Base-by-base conservation (phyloP, 768 basidiomycete genomes). In the Mycena olivaceomarginata region DNA sequence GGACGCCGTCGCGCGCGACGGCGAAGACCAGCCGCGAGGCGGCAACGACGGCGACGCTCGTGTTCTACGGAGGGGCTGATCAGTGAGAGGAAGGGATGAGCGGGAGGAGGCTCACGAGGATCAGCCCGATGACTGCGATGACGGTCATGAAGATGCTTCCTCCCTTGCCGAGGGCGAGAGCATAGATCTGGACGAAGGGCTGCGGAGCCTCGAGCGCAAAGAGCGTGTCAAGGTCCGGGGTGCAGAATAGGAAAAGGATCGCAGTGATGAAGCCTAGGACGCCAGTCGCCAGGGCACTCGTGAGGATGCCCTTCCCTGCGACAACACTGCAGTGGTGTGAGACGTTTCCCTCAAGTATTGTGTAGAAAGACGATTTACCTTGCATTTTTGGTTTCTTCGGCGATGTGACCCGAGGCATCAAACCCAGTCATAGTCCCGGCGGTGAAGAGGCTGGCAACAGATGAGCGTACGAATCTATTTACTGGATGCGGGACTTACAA, bases 1-100 rank as follows among this genome's bases (percentile, higher is more conserved):
- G 88, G 0, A 98, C 96, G 40, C 97, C 97, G 80, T 98, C 97
- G 70, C 97, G 93, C n/a, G 97, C 97, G 60, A 98, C 95, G 12
- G 97, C 97, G 81, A 95, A 98, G 53, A 98, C 90, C 39, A 98
- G 90, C 5, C 97, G 92, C 12, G 96, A 97, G 18, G 96, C 92
- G 2, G 97, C 97, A n/a, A 98, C 96, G 72, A 98, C 93, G 20
- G 95, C 92, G 57, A 98, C 91, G 78, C 94, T 96, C 0, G 97
- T 97, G 84, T 95, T 97, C 95, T 96, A 80, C 10, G 31, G 16
- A 57, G 56, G 20, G 4, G 22, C 45, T 62, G 60, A 22, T 31
- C 39, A 51, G 70, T 74, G 46, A 57, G 68, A 45, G 70, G 2
- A 8, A 20, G 51, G 51, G 15, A n/a, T 53, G 18, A 22, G 51